A percentile compares a stretch with the other conserved stretches of the same genome.
Evolutionary conservation across 2,329 filamentous ascomycete species (phyloP).

Genomic region (Fusarium papillatum): DNA sequence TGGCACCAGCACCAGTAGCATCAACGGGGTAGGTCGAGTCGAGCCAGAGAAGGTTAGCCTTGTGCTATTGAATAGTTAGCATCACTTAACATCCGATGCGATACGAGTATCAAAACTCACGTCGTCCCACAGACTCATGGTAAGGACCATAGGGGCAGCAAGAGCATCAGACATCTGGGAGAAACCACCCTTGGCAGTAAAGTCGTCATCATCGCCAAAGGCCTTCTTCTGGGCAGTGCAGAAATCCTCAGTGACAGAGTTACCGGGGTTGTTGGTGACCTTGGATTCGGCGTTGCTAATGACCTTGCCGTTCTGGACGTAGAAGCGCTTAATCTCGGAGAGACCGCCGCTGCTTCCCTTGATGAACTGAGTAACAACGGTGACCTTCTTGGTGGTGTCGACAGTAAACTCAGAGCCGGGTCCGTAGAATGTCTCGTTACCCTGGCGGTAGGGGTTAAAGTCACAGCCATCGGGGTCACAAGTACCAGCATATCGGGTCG

Average conservation of each 20-base stretch:
- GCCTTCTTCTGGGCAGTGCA: slow-evolving; percentile 69
- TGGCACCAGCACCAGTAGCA: slow-evolving; percentile 58
- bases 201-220: slow-evolving; percentile 68
- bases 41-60: slow-evolving; percentile 80
- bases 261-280: slow-evolving; percentile 53
- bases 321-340: slow-evolving; percentile 72
- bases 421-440: slow-evolving; percentile 74
- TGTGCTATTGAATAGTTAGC: slow-evolving; percentile 53
- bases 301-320: slow-evolving; percentile 72
- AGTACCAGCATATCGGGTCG: slow-evolving; percentile 68
- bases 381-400: slow-evolving; percentile 70
- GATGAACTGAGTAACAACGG: slow-evolving; percentile 76
- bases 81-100: neutral
- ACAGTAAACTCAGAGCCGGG: slow-evolving; percentile 64
- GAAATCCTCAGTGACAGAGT: slow-evolving; percentile 67
- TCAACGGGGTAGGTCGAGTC: slow-evolving; percentile 73
- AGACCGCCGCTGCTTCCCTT: slow-evolving; percentile 63
- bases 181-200: slow-evolving; percentile 69
- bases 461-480: slow-evolving; percentile 79
- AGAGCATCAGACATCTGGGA: slow-evolving; percentile 64
- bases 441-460: slow-evolving; percentile 77
- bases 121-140: slow-evolving; percentile 72
- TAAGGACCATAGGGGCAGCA: slow-evolving; percentile 58
- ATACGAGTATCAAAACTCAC: slow-evolving; percentile 29
- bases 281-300: slow-evolving; percentile 65